Percentiles rank a stretch among this genome's conserved stretches.
Conservation (phyloP, 306 rosid genomes). For the Sicyos baderoa region DNA sequence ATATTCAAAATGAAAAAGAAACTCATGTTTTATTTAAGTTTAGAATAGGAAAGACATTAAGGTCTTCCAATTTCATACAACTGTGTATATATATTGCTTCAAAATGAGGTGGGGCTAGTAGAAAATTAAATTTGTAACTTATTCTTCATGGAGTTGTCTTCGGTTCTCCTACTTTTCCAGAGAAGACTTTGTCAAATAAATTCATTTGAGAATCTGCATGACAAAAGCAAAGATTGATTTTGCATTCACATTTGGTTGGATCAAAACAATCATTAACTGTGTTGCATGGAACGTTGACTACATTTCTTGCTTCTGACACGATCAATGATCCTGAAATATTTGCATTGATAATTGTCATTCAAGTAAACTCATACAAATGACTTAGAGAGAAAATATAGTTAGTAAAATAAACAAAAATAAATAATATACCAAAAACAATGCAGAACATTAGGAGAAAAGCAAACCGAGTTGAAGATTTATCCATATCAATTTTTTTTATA, state of each 20-base stretch:
- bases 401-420: too few species aligned
- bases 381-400: background rate
- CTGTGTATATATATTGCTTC: too few species aligned
- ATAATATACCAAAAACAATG: background rate
- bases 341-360: background rate
- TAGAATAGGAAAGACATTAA: too few species aligned
- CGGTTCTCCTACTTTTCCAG: background rate
- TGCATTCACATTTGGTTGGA: background rate
- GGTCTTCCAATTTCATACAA: too few species aligned
- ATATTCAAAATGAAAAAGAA: too few species aligned
- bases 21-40: too few species aligned
- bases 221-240: background rate
- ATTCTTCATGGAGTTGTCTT: background rate
- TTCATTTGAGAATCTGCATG: background rate
- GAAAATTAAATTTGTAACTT: background rate
- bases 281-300: background rate
- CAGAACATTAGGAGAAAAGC: background rate
- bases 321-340: background rate
- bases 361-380: background rate
- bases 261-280: background rate
- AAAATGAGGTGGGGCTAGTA: too few species aligned
- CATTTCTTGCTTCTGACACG: background rate
- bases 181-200: background rate
- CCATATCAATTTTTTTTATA: background rate
- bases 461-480: background rate